These are phyloP conservation scores for Paraphysoderma sedebokerense DNA, from an alignment of 371 early-diverging fungal species.

Conservation along the genomic window DNA sequence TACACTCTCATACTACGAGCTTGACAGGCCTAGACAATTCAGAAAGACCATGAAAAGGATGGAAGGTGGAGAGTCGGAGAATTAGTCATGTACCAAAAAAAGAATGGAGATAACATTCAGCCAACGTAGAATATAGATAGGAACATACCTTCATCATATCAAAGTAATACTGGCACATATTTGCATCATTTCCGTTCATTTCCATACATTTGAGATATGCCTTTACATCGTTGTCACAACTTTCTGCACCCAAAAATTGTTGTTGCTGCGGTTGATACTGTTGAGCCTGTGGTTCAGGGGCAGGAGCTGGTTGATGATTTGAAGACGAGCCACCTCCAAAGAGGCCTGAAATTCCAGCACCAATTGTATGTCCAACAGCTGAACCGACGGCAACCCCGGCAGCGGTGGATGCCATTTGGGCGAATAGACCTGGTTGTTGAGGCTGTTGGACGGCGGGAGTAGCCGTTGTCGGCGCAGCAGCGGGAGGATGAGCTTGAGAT, in stretches of 20 bases:
- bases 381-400: conserved; percentile 86
- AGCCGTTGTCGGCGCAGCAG: conserved; percentile 4
- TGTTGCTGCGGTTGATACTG: conserved; percentile 11
- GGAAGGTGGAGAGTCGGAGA: no score
- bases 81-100: no score
- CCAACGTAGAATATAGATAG: no score
- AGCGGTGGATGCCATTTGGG: conserved; percentile 79
- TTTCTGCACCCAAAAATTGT: conserved; percentile 7
- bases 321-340: conserved; percentile 40
- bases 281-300: conserved; percentile 16
- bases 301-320: conserved; percentile 3
- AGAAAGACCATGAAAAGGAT: no score
- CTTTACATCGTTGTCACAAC: conserved; percentile 69
- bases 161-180: conserved; percentile 66
- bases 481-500: conserved; percentile 21
- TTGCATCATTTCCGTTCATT: conserved; percentile 50
- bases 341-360: conserved; percentile 48
- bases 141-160: conserved; percentile 78
- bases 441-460: conserved; percentile 14
- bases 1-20: no score
- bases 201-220: conserved; percentile 76
- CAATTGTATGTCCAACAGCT: conserved; percentile 53
- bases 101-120: no score
- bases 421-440: conserved; percentile 52
- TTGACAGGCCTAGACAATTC: no score